Evolutionary conservation across 2,329 filamentous ascomycete genomes (phyloP).

Genomic region (Elsinoe fawcettii): DNA sequence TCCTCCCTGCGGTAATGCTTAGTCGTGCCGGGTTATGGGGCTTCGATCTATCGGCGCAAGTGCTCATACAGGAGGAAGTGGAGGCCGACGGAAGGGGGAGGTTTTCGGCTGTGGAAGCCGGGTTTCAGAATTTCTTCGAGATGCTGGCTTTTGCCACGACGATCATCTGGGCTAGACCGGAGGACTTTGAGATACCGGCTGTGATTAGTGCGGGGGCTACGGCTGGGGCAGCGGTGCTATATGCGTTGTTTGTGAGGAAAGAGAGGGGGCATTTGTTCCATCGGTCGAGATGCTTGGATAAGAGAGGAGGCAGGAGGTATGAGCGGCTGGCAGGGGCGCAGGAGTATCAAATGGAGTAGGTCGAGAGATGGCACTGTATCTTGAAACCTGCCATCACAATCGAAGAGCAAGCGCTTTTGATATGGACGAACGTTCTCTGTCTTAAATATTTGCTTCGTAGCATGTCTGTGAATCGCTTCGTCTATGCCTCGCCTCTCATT

Average conservation of each 20-base stretch:
- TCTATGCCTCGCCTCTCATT: conserved; percentile 43
- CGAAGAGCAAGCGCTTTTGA: not conserved
- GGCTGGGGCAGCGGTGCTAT: conserved; percentile 42
- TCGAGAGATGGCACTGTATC: not conserved
- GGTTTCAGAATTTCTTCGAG: conserved; percentile 63
- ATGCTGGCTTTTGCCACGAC: conserved; percentile 59
- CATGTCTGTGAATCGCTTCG: no score
- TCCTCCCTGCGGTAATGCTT: conserved; percentile 34
- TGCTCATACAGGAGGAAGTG: conserved; percentile 40
- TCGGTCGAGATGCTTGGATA: conserved; percentile 9
- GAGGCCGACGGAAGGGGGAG: conserved; percentile 46
- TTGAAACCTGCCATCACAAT: no score
- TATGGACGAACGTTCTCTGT: not conserved
- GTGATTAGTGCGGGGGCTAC: conserved; percentile 51
- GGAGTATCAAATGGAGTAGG: not conserved
- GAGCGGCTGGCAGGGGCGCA: not conserved
- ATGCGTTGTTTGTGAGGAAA: conserved; percentile 50
- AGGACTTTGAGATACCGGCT: conserved; percentile 58
- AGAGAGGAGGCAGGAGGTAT: not conserved
- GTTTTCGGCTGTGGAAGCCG: conserved; percentile 62
- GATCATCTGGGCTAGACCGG: conserved; percentile 54
- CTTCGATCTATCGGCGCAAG: conserved; percentile 41
- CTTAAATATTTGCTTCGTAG: not conserved
- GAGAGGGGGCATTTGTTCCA: conserved; percentile 56
- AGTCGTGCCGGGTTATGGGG: conserved; percentile 42